Evolutionary conservation across 1,284 basidiomycete species (phyloP).

Genomic region (Papiliotrema flavescens): DNA sequence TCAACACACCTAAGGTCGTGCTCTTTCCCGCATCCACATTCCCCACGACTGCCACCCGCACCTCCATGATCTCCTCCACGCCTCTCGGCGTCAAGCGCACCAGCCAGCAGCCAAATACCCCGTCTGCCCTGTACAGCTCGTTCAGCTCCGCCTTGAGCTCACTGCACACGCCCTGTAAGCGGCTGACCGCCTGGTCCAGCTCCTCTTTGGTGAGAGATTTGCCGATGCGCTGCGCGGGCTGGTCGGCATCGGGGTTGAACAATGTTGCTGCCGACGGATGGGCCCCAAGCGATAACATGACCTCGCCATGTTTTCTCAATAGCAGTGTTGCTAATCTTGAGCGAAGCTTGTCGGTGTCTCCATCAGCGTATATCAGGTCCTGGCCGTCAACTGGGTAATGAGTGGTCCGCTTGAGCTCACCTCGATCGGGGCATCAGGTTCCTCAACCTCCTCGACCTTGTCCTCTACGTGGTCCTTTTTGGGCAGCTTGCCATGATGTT

Average conservation of each 20-base stretch:
- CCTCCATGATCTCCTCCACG: conserved; percentile 61
- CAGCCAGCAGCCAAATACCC: conserved; percentile 39
- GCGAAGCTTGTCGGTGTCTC: conserved; percentile 31
- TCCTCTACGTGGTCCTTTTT: conserved; percentile 15
- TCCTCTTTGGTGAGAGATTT: conserved; percentile 16
- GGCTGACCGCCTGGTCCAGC: conserved; percentile 24
- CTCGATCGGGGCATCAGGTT: conserved; percentile 26
- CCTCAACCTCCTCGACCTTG: conserved; percentile 11
- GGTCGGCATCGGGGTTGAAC: conserved; percentile 16
- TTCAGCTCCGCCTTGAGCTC: conserved; percentile 37
- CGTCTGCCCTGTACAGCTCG: conserved; percentile 34
- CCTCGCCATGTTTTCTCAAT: conserved; percentile 43
- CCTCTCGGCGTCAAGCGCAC: conserved; percentile 40
- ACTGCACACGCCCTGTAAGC: conserved; percentile 21
- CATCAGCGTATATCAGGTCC: conserved; percentile 26
- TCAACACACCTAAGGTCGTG: conserved; percentile 71
- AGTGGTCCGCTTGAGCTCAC: conserved; percentile 15
- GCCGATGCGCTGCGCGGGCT: conserved; percentile 13
- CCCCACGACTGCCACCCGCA: conserved; percentile 90
- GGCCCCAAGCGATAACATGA: conserved; percentile 38
- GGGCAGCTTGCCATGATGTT: conserved; percentile 34
- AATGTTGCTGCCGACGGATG: conserved; percentile 29
- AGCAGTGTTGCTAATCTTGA: conserved; percentile 34
- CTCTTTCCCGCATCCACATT: conserved; percentile 85
- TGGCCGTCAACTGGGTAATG: conserved; percentile 8